Evolutionary conservation across 768 basidiomycete genomes (phyloP).

Genomic region (Gymnopilus junonius): DNA sequence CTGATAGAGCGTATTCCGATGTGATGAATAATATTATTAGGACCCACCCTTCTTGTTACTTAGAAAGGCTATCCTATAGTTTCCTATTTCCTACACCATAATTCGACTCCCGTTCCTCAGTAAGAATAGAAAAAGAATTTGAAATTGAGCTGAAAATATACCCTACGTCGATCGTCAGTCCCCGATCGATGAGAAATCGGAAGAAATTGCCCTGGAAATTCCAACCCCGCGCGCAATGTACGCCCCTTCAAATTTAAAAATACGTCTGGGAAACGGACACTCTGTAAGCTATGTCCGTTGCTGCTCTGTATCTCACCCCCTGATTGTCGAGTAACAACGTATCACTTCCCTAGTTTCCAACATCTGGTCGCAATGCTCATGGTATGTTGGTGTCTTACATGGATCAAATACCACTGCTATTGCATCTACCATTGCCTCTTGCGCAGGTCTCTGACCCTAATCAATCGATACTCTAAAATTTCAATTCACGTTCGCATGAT

Average conservation of each 20-base stretch:
- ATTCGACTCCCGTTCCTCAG: background rate
- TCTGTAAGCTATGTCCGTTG: background rate
- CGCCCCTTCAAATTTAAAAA: background rate
- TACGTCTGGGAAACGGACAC: background rate
- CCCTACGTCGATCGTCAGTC: background rate
- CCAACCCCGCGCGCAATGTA: constrained; percentile 2
- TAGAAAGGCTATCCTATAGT: background rate
- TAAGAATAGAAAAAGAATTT: background rate
- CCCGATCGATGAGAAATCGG: background rate
- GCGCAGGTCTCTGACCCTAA: too few species aligned
- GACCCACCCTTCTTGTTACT: background rate
- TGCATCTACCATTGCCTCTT: too few species aligned
- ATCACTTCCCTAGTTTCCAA: background rate
- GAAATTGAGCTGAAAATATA: background rate
- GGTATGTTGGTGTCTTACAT: background rate
- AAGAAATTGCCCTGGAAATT: background rate
- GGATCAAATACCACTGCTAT: too few species aligned
- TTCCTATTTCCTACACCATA: background rate
- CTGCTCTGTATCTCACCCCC: background rate
- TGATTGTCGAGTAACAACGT: background rate
- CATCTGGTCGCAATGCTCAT: background rate
- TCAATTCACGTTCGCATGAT: background rate
- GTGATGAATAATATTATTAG: background rate
- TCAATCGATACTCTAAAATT: too few species aligned
- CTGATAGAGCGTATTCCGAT: background rate